Percentiles rank a stretch among this genome's conserved stretches.
phyloP scores from a whole-genome alignment of 495 filamentous ascomycete genomes.

The Extremus antarcticus region DNA sequence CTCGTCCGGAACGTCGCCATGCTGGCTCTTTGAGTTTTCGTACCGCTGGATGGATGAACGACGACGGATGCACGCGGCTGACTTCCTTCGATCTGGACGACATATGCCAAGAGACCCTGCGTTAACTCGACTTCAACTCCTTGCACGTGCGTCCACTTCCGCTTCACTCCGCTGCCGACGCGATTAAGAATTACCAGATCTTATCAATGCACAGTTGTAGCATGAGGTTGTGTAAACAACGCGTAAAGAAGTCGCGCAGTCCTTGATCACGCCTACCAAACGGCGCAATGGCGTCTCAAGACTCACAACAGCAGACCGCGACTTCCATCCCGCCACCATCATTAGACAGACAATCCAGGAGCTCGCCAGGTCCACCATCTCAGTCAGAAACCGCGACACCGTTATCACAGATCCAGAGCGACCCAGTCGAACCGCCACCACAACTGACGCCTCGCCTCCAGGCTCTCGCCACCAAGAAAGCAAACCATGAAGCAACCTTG shows the following conservation, averaged over 20 bases:
- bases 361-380: neutral
- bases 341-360: neutral
- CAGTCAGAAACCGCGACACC: neutral
- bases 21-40: no score
- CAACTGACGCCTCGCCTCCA: neutral
- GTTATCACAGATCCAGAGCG: neutral
- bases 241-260: no score
- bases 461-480: constrained; percentile 8
- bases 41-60: no score
- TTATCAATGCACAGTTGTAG: no score
- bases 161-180: no score
- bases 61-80: no score
- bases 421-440: neutral
- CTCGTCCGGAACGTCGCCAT: constrained; percentile 20
- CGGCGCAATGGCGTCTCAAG: constrained; percentile 10
- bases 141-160: no score
- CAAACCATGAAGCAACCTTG: constrained; percentile 6
- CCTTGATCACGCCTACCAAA: constrained; percentile 2
- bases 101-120: no score
- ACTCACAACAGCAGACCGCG: neutral
- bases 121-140: no score
- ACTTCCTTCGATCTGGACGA: no score
- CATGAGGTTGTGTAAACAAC: no score
- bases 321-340: neutral
- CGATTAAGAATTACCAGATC: no score